Evolutionary conservation across 2,329 filamentous ascomycete genomes (phyloP).

Genomic region (Neofusicoccum parvum): DNA sequence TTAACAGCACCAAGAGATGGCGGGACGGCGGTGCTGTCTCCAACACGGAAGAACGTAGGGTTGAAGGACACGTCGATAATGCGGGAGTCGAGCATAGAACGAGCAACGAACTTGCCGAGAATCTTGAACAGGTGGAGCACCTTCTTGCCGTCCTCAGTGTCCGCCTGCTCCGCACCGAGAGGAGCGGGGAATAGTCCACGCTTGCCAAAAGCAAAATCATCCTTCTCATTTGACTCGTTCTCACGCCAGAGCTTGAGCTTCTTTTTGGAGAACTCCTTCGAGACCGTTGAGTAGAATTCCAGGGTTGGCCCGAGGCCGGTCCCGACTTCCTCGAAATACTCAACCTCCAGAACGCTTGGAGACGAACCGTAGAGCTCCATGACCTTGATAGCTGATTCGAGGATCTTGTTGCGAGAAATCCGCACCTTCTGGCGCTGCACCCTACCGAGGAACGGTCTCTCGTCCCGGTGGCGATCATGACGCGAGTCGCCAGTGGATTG

Average conservation of each 20-base stretch:
- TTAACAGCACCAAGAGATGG: conserved; percentile 89
- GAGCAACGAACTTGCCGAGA: conserved; percentile 94
- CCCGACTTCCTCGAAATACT: conserved; percentile 98
- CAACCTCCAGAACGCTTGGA: conserved; percentile 92
- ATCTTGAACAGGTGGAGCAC: conserved; percentile 88
- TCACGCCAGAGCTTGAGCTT: conserved; percentile 97
- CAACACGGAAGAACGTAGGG: conserved; percentile 94
- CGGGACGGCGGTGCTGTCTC: conserved; percentile 69
- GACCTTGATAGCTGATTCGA: conserved; percentile 96
- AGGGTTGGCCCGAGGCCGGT: conserved; percentile 93
- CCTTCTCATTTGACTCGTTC: conserved; percentile 70
- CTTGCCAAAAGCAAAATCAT: conserved; percentile 82
- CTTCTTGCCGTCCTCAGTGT: conserved; percentile 78
- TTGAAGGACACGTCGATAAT: conserved; percentile 99
- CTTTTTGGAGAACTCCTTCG: conserved; percentile 95
- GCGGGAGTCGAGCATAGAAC: conserved; percentile 96
- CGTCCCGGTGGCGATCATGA: conserved; percentile 79
- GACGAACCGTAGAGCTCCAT: conserved; percentile 99
- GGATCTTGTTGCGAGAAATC: conserved; percentile 89
- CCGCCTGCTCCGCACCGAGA: conserved; percentile 75
- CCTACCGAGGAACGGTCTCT: conserved; percentile 86
- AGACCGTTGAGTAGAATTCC: conserved; percentile 97
- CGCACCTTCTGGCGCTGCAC: conserved; percentile 97
- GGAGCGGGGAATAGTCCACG: conserved; percentile 90
- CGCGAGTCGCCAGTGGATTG: conserved; percentile 80